Evolutionary conservation across 2,329 filamentous ascomycete species (phyloP).

Genomic region (Nemania diffusa): DNA sequence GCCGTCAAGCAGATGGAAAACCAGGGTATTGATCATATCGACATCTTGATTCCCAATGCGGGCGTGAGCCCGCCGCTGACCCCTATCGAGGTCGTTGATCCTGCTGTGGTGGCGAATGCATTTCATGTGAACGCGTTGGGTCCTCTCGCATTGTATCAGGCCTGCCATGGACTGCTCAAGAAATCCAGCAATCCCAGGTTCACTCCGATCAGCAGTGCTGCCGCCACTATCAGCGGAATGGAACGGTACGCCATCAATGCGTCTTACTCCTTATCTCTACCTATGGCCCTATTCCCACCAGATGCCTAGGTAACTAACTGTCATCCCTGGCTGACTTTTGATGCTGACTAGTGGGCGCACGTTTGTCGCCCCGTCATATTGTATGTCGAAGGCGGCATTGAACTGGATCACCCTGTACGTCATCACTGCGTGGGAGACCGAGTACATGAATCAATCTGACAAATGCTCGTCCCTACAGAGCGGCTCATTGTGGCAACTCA

Average conservation of each 20-base stretch:
- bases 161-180: slow-evolving; percentile 47
- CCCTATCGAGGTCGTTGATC: slow-evolving; percentile 47
- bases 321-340: too few relatives aligned
- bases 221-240: too few relatives aligned
- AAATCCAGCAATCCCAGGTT: slow-evolving; percentile 46
- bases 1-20: slow-evolving; percentile 43
- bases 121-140: slow-evolving; percentile 47
- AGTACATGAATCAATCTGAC: too few relatives aligned
- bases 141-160: slow-evolving; percentile 46
- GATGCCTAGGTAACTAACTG: too few relatives aligned
- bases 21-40: slow-evolving; percentile 43
- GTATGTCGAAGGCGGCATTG: slow-evolving; percentile 48
- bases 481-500: too few relatives aligned
- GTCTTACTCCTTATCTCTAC: too few relatives aligned
- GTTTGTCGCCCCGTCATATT: slow-evolving; percentile 44
- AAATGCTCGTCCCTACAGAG: too few relatives aligned
- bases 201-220: slow-evolving; percentile 48
- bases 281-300: too few relatives aligned
- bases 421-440: too few relatives aligned
- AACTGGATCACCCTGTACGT: slow-evolving; percentile 47
- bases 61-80: slow-evolving; percentile 41
- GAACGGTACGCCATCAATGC: too few relatives aligned
- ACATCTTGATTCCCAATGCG: slow-evolving; percentile 51
- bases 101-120: slow-evolving; percentile 41
- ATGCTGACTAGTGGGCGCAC: too few relatives aligned